A percentile compares a stretch with the other conserved stretches of the same genome.
Conservation (phyloP, 768 basidiomycete genomes). For the Termitomyces sp. region DNA sequence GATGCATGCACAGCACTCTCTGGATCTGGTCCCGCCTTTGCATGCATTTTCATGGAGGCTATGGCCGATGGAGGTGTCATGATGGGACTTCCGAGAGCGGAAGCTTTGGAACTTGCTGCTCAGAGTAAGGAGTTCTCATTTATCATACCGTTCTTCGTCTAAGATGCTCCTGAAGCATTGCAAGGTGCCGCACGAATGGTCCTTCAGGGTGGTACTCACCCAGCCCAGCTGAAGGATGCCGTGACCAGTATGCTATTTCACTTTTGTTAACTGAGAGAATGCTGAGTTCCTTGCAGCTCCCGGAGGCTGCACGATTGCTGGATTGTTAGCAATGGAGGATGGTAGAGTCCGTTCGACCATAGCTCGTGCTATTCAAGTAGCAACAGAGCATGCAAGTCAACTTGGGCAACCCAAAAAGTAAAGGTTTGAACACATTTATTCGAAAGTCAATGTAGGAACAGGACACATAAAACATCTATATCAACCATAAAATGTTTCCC, state of each 20-base stretch:
- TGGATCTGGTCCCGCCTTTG: slow-evolving; percentile 96
- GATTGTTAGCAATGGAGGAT: slow-evolving; percentile 92
- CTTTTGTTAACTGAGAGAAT: background rate
- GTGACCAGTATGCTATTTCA: slow-evolving; percentile 77
- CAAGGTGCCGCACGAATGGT: slow-evolving; percentile 98
- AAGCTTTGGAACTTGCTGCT: slow-evolving; percentile 91
- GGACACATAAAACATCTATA: background rate
- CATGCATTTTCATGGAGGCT: slow-evolving; percentile 93
- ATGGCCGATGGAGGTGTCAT: slow-evolving; percentile 99
- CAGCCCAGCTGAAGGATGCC: slow-evolving; percentile 94
- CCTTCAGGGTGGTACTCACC: slow-evolving; percentile 82
- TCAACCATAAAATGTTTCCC: slow-evolving; percentile 17
- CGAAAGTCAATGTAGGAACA: background rate
- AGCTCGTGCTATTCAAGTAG: slow-evolving; percentile 90
- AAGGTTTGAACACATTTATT: background rate
- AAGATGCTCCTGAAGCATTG: slow-evolving; percentile 50
- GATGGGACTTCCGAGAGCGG: slow-evolving; percentile 96
- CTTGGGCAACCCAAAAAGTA: slow-evolving; percentile 70
- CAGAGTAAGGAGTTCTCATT: slow-evolving; percentile 59
- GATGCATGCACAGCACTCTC: slow-evolving; percentile 97
- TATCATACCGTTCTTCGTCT: background rate
- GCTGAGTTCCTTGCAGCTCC: slow-evolving; percentile 54
- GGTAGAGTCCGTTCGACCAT: slow-evolving; percentile 91
- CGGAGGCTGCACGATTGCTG: slow-evolving; percentile 97
- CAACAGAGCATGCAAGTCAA: slow-evolving; percentile 84